Conservation (phyloP, 805 yeast species). For the Ogataea allantospora region DNA sequence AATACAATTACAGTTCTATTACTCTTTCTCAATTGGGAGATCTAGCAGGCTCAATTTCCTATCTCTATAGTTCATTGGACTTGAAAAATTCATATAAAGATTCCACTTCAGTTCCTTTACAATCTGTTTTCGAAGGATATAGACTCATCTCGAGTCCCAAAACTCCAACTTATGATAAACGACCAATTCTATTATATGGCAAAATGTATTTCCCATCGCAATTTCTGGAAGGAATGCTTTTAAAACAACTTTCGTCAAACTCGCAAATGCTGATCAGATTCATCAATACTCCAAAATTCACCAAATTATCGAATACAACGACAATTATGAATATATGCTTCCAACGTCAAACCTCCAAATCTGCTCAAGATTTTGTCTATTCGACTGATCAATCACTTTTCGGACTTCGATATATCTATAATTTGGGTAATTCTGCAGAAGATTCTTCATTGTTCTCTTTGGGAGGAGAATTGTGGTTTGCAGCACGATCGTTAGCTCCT, state of each 20-base stretch:
- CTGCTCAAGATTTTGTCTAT: slow-evolving; percentile 70
- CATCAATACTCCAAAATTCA: slow-evolving; percentile 52
- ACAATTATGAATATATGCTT: slow-evolving; percentile 64
- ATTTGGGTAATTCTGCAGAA: slow-evolving; percentile 40
- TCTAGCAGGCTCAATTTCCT: slow-evolving; percentile 81
- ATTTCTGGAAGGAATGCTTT: slow-evolving; percentile 81
- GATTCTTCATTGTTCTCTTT: slow-evolving; percentile 52
- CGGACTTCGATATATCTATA: slow-evolving; percentile 79
- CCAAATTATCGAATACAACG: slow-evolving; percentile 27
- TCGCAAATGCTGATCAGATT: slow-evolving; percentile 73
- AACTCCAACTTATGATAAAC: slow-evolving; percentile 3
- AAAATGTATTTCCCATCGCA: slow-evolving; percentile 85
- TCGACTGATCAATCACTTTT: slow-evolving; percentile 80
- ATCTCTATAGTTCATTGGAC: slow-evolving; percentile 67
- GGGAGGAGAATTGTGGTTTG: slow-evolving; percentile 90
- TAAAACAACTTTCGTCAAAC: slow-evolving; percentile 55
- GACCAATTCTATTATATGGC: slow-evolving; percentile 66
- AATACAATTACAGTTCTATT: slow-evolving; percentile 68
- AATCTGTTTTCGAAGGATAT: slow-evolving; percentile 70
- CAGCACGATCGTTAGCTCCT: slow-evolving; percentile 78
- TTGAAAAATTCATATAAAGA: slow-evolving; percentile 47
- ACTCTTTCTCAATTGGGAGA: slow-evolving; percentile 61
- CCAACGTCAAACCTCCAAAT: slow-evolving; percentile 63
- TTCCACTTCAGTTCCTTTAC: slow-evolving; percentile 54
- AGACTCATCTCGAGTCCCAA: slow-evolving; percentile 38